Evolutionary conservation across 176 grass and related monocot species (phyloP).

Genomic region (Otatea glauca): DNA sequence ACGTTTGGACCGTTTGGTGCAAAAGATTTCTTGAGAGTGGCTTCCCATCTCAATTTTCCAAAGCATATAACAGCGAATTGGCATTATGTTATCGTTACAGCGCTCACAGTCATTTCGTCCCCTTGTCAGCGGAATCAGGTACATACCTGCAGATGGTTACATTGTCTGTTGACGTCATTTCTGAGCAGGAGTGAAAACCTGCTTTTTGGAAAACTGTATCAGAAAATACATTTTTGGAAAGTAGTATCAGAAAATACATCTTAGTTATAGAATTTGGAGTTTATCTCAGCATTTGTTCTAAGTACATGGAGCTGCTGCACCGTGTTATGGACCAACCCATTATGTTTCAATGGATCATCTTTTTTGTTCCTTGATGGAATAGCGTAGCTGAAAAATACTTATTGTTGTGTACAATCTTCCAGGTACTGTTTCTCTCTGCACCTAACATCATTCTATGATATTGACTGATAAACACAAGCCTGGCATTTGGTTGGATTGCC

Average conservation of each 20-base stretch:
- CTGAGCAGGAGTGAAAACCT: background rate
- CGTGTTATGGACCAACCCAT: background rate
- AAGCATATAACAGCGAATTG: conserved; percentile 29
- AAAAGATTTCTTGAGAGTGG: conserved; percentile 22
- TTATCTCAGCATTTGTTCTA: background rate
- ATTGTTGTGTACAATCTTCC: background rate
- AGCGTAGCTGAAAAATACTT: background rate
- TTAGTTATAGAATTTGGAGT: background rate
- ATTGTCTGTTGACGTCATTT: conserved; percentile 5
- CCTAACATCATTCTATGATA: conserved; percentile 7
- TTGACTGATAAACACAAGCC: background rate
- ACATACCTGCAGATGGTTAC: conserved; percentile 26
- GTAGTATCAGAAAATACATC: background rate
- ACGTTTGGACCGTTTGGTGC: background rate
- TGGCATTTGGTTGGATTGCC: conserved; percentile 6
- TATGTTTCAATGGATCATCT: background rate
- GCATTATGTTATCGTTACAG: background rate
- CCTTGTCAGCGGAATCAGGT: conserved; percentile 31
- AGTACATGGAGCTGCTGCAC: background rate
- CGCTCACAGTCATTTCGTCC: conserved; percentile 17
- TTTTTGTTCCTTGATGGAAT: conserved; percentile 1
- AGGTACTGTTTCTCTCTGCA: background rate
- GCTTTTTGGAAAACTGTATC: background rate
- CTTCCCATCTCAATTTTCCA: conserved; percentile 31
- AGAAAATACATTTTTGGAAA: background rate